Base-by-base conservation (phyloP, 148 eudicot species). In the Drosera capensis region DNA sequence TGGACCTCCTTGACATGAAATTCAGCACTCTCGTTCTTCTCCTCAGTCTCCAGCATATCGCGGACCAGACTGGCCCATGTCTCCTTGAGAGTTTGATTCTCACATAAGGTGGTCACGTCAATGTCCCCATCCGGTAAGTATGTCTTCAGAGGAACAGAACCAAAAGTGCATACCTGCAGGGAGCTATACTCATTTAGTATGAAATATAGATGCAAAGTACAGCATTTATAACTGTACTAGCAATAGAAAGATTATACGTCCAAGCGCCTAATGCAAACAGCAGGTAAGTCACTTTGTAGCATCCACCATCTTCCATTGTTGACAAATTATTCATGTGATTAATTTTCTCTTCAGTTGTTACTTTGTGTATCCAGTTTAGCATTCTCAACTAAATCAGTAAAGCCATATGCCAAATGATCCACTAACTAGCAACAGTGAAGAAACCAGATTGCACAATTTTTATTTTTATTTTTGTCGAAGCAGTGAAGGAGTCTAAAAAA, bases 91-190 rank as follows among this genome's bases (percentile, higher is more conserved):
- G 48, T 68, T 25, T 53, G 71, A 58, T 72, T 64, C 42, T 79
- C 63, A 54, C 78, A 64, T 26, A 87, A 82, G 23, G 79, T 77
- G 7, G 94, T 72, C 48, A 87, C 55, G 68, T 87, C 96, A 29
- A 87, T 87, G 60, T 87, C 96, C 37, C 96, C 94, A 68, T 87
- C 96, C 25, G 96, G 96, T 43, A 87, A 70, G 50, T 87, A 87
- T 23, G 96, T 87, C 70, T 83, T 79, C 43, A 87, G 75, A 30
- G 96, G 94, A 35, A 87, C 94, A 57, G 96, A 87, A 40, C 96
- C 96, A 68, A 82, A 87, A 31, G 86, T 72, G 62, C 73, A 79
- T 45, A 87, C 96, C 96, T 79, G 60, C 46, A 31, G 49, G 22
- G 20, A 41, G 59, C 7, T 17, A 41, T 7, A 23, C 7, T 41